Percentiles rank a stretch among this genome's conserved stretches.
phyloP scores from a whole-genome alignment of 177 flowering plant species.

The Telopea speciosissima region DNA sequence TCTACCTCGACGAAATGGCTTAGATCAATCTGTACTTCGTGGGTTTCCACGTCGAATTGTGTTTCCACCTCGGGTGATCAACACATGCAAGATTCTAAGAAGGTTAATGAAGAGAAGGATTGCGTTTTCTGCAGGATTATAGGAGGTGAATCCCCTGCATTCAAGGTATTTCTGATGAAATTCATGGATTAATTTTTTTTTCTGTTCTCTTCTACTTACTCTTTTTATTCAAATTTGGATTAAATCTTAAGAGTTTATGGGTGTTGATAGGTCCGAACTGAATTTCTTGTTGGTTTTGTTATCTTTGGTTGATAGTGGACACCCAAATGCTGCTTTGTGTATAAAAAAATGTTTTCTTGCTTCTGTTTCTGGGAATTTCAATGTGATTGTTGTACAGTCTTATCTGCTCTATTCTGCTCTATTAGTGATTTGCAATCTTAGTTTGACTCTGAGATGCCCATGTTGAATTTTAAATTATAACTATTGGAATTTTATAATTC shows the following conservation, averaged over 20 bases:
- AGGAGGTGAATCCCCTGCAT: slow-evolving; percentile 63
- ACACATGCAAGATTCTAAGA: neutral
- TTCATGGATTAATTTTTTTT: neutral
- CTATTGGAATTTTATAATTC: neutral
- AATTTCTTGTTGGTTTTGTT: neutral
- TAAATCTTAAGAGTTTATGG: neutral
- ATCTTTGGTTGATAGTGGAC: neutral
- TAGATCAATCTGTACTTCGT: neutral
- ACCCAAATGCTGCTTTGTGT: neutral
- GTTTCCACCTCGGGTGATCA: slow-evolving; percentile 1
- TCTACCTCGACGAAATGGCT: neutral
- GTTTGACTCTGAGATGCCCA: neutral
- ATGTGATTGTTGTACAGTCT: neutral
- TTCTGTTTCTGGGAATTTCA: neutral
- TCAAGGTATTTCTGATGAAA: slow-evolving; percentile 39
- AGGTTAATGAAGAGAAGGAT: slow-evolving; percentile 19
- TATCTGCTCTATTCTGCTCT: neutral
- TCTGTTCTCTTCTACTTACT: neutral
- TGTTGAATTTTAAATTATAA: too few relatives aligned
- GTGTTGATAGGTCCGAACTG: neutral
- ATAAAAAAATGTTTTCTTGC: neutral
- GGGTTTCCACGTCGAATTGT: slow-evolving; percentile 10
- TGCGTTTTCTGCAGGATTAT: slow-evolving; percentile 78
- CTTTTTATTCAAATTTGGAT: neutral
- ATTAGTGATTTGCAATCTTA: neutral